Evolutionary conservation across 2,329 filamentous ascomycete genomes (phyloP).

Genomic region (Geosmithia putterillii): DNA sequence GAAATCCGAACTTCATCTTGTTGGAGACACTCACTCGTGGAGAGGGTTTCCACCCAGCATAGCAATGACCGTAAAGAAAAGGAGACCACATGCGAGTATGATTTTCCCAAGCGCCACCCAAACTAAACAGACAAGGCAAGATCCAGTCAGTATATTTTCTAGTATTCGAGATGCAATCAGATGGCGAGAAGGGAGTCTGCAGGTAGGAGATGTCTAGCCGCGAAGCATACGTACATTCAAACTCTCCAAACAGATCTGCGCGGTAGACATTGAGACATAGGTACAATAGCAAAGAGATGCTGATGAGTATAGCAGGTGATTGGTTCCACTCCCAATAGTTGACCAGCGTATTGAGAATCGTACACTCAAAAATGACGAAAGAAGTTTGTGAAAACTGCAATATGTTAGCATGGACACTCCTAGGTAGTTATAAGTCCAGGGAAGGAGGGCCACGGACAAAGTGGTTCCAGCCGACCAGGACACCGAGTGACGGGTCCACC

Average conservation of each 20-base stretch:
- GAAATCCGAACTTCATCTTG: no score
- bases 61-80: constrained; percentile 2
- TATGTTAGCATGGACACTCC: no score
- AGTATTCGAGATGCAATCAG: no score
- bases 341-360: background rate
- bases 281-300: background rate
- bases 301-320: constrained; percentile 1
- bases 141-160: background rate
- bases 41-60: constrained; percentile 3
- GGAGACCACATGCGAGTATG: constrained; percentile 1
- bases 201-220: background rate
- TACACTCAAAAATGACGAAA: background rate
- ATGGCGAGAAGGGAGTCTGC: no score
- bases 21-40: constrained; percentile 1
- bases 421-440: no score
- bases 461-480: background rate
- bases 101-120: background rate
- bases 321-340: background rate
- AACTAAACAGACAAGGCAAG: background rate
- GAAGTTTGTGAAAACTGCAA: background rate
- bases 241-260: background rate
- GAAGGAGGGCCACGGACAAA: background rate
- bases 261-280: background rate
- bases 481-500: background rate
- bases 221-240: background rate